Evolutionary conservation across 805 yeast species (phyloP).

Genomic region (Danielozyma ontarioensis): DNA sequence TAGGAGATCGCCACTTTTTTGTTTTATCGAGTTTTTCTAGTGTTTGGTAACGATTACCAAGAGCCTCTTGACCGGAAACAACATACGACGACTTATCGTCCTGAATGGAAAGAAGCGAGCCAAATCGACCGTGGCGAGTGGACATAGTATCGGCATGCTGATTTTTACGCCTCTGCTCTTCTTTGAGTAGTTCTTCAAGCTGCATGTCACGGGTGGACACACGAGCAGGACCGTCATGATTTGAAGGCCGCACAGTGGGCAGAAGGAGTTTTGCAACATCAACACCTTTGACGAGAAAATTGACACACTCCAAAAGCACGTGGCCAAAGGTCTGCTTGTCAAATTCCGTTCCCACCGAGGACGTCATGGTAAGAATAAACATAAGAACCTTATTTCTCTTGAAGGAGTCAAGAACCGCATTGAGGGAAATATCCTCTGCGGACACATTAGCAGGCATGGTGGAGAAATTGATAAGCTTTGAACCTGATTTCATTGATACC

Average conservation of each 20-base stretch:
- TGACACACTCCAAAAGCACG: constrained; percentile 64
- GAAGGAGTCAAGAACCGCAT: constrained; percentile 52
- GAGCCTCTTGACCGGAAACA: constrained; percentile 65
- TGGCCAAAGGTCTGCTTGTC: constrained; percentile 57
- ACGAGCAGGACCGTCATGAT: neutral
- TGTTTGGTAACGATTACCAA: constrained; percentile 46
- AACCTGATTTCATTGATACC: constrained; percentile 38
- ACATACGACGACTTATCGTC: constrained; percentile 58
- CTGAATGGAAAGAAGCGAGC: constrained; percentile 73
- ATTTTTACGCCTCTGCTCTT: constrained; percentile 53
- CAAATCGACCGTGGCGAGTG: constrained; percentile 86
- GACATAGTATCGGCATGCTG: constrained; percentile 47
- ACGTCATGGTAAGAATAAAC: constrained; percentile 65
- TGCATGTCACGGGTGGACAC: constrained; percentile 32
- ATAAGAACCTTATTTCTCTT: constrained; percentile 68
- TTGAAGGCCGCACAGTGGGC: neutral
- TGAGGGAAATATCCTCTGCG: constrained; percentile 63
- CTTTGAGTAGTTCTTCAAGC: constrained; percentile 47
- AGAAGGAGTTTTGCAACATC: constrained; percentile 23
- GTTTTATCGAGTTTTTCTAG: constrained; percentile 61
- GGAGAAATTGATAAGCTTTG: constrained; percentile 20
- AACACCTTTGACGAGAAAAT: constrained; percentile 56
- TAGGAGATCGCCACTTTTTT: constrained; percentile 57
- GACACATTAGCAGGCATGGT: constrained; percentile 55
- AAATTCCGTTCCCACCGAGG: constrained; percentile 60